Evolutionary conservation across 148 eudicot species (phyloP).

Genomic region (Cornus controversa): DNA sequence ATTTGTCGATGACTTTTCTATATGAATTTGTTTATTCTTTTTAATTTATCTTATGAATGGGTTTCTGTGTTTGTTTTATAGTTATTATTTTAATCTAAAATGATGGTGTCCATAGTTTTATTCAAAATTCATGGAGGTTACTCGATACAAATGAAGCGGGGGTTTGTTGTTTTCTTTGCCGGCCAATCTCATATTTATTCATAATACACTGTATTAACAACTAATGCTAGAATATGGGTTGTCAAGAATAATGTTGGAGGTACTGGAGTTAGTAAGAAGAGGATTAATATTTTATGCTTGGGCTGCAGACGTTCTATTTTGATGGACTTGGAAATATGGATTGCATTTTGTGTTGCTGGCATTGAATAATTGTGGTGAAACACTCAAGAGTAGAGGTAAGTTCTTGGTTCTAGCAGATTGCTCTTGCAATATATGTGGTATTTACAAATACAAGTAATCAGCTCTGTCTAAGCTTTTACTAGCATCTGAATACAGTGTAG

Average conservation of each 20-base stretch:
- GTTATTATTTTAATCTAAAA: neutral
- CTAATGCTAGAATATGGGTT: neutral
- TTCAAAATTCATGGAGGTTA: neutral
- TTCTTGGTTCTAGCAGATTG: too few species aligned
- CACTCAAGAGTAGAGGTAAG: neutral
- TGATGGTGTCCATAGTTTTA: neutral
- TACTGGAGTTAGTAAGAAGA: neutral
- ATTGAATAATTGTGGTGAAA: neutral
- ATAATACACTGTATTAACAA: neutral
- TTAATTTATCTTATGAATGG: neutral
- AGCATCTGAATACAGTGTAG: neutral
- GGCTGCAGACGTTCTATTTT: neutral
- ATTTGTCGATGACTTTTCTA: too few species aligned
- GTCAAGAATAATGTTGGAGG: neutral
- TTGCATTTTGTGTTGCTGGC: neutral
- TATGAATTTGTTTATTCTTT: too few species aligned
- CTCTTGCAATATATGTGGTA: too few species aligned
- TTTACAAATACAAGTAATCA: too few species aligned
- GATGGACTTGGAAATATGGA: neutral
- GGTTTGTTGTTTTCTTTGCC: neutral
- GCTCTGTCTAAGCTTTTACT: neutral
- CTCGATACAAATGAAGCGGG: neutral
- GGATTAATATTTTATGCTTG: neutral
- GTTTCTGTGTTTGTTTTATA: neutral
- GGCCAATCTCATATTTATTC: neutral